A percentile compares a stretch with the other conserved stretches of the same genome.
These are phyloP conservation scores for Syzygium malaccense DNA, from an alignment of 441 rosid genomes.

Conservation along the genomic window DNA sequence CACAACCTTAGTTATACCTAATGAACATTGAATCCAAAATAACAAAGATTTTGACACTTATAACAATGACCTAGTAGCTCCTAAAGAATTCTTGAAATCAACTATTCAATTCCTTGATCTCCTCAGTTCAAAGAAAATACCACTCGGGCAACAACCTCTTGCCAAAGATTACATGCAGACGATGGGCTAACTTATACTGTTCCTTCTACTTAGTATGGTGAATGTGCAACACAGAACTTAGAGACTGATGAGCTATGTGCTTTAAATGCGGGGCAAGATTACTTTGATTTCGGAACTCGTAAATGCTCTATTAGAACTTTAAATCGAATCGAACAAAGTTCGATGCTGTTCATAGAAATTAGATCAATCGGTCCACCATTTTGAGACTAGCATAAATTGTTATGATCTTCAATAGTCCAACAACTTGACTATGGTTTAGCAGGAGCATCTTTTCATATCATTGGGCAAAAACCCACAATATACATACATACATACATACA, in stretches of 20 bases:
- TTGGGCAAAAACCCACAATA: not conserved
- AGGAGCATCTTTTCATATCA: not conserved
- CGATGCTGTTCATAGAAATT: not conserved
- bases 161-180: not conserved
- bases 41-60: not conserved
- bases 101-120: not conserved
- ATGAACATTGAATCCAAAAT: not conserved
- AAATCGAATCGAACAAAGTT: not conserved
- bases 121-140: not conserved
- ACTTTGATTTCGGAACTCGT: not conserved
- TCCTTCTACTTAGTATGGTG: not conserved
- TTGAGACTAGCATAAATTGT: not conserved
- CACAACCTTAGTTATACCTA: not conserved
- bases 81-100: not conserved
- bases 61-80: not conserved
- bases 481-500: too few relatives aligned
- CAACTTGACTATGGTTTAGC: not conserved
- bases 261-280: not conserved
- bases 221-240: not conserved
- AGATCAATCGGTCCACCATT: not conserved
- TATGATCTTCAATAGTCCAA: not conserved
- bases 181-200: not conserved
- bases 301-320: not conserved
- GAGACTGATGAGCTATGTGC: not conserved
- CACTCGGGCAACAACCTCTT: not conserved